These are phyloP conservation scores for Lantana camara DNA, from an alignment of 257 asterid species.

Conservation along the genomic window DNA sequence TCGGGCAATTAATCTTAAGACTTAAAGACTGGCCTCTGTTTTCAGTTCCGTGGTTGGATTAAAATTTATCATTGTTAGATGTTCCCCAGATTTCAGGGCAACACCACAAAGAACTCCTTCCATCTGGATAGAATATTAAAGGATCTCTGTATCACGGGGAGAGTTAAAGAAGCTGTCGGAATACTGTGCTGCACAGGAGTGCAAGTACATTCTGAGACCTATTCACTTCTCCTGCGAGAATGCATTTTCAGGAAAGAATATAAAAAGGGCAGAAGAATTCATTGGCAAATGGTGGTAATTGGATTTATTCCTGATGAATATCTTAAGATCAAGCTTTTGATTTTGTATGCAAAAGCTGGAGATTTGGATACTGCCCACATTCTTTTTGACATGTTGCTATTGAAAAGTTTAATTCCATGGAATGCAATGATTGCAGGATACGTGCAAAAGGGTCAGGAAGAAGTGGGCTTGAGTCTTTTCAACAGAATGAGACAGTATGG, in stretches of 20 bases:
- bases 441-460: conserved; percentile 79
- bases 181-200: conserved; percentile 67
- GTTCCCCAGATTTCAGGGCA: conserved; percentile 87
- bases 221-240: conserved; percentile 89
- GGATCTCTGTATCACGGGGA: conserved; percentile 85
- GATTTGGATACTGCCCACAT: conserved; percentile 57
- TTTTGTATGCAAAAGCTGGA: conserved; percentile 82
- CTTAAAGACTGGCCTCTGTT: conserved; percentile 28
- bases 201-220: conserved; percentile 62
- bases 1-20: too few species aligned
- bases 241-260: conserved; percentile 75
- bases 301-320: conserved; percentile 76
- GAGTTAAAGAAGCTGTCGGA: conserved; percentile 81
- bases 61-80: conserved; percentile 48
- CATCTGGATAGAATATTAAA: conserved; percentile 69
- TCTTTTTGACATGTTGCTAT: conserved; percentile 57
- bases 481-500: conserved; percentile 66
- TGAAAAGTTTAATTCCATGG: conserved; percentile 70
- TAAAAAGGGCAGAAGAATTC: conserved; percentile 73
- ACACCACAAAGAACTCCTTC: conserved; percentile 36
- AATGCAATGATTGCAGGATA: conserved; percentile 83
- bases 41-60: conserved; percentile 34
- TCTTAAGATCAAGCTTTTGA: conserved; percentile 74
- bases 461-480: conserved; percentile 68
- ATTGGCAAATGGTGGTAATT: conserved; percentile 79